phyloP scores from a whole-genome alignment of 441 rosid genomes.

The Populus hybrid region DNA sequence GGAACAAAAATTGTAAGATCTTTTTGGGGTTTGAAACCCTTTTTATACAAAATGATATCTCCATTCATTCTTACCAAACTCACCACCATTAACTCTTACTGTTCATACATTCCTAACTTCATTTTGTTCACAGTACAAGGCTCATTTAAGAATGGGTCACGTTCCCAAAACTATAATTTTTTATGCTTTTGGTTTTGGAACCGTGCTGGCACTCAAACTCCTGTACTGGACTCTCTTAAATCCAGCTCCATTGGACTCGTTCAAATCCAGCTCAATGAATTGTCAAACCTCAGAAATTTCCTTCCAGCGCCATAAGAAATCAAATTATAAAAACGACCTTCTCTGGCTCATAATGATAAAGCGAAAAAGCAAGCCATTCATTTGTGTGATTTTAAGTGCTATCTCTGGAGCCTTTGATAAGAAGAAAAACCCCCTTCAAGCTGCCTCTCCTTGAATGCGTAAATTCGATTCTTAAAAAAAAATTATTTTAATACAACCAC shows the following conservation, averaged over 20 bases:
- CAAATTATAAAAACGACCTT: too few relatives aligned
- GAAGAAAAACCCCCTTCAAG: too few relatives aligned
- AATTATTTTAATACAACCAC: too few relatives aligned
- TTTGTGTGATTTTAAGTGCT: too few relatives aligned
- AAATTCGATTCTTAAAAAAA: too few relatives aligned
- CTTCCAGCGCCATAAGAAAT: too few relatives aligned
- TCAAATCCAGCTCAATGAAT: background rate
- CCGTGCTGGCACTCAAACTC: background rate
- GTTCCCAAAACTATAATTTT: background rate
- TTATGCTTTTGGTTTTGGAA: background rate
- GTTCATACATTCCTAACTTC: background rate
- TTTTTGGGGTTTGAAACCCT: conserved; percentile 27
- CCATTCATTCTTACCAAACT: background rate
- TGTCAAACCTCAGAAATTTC: background rate
- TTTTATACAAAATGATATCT: conserved; percentile 12
- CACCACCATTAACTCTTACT: background rate
- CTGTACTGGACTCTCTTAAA: background rate
- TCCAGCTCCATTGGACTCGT: background rate
- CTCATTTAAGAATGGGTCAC: background rate
- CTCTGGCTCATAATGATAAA: too few relatives aligned
- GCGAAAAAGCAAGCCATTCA: background rate
- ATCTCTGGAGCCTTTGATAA: background rate
- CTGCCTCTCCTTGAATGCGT: too few relatives aligned
- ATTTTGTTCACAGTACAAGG: background rate
- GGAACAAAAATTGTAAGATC: conserved; percentile 18